Base-by-base conservation (phyloP, 306 rosid species). In the Glycine latifolia region DNA sequence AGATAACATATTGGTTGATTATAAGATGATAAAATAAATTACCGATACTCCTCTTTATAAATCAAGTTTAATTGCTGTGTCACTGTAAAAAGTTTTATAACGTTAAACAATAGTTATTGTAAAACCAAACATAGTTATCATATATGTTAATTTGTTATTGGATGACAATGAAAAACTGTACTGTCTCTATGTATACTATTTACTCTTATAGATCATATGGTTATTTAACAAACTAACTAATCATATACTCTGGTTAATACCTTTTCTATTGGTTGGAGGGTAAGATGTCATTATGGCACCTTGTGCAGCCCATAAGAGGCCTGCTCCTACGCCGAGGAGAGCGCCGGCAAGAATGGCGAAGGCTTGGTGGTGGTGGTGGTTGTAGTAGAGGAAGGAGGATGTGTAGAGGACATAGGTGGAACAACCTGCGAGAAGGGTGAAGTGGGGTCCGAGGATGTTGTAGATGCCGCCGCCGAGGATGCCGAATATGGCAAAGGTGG, bases 231-330 rank as follows among this genome's bases (percentile, higher is more conserved):
- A 47, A 2, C 50, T 47, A 47, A 47, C 2, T 8, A 2, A 47
- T 47, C 3, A 9, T 47, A 9, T 9, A 8, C 3, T 8, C 6
- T 47, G 31, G 31, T 26, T 26, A 43, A 43, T 43, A 58, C 63
- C 63, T 58, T 58, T 58, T 58, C 63, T 58, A 1, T 77, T 72
- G 0, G 83, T 41, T 1, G 97, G 97, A 0, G 98, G 94, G 66
- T 94, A 91, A 0, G 94, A 94, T 1, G 98, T 94, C 93, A 94
- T 91, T 76, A 94, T 94, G 46, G 97, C 93, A 1, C 98, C 98
- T 37, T 94, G 90, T 0, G 87, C 84, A 1, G 93, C 91, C 98
- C 98, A 94, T 0, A 93, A 81, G 6, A 94, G 91, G 6, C 98
- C 97, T 0, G 98, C 94, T 0, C 98, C 98, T 0, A 88, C 59